Conservation (phyloP, 345 rosid genomes). For the Linum usitatissimum region DNA sequence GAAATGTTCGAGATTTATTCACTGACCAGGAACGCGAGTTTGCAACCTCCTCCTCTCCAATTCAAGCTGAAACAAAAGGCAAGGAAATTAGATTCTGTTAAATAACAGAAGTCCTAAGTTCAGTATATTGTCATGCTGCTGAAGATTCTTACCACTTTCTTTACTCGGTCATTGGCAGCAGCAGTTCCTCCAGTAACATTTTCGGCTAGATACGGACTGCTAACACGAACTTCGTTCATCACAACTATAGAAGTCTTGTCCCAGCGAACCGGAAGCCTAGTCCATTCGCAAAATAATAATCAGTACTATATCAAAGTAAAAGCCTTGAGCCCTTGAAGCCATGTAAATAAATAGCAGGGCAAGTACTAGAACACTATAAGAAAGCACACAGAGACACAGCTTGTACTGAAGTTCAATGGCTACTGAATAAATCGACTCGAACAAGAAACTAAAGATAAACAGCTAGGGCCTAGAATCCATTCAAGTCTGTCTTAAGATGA, state of each 20-base stretch:
- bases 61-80: conserved; percentile 38
- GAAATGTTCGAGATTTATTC: conserved; percentile 10
- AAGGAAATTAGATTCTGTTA: conserved; percentile 1
- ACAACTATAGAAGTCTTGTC: conserved; percentile 84
- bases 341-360: neutral
- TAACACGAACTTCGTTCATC: conserved; percentile 85
- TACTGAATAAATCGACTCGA: neutral
- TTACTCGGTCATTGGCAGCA: conserved; percentile 93
- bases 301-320: neutral
- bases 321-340: neutral
- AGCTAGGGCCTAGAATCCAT: neutral
- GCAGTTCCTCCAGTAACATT: conserved; percentile 85
- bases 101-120: neutral
- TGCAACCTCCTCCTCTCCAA: conserved; percentile 60
- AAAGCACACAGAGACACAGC: neutral
- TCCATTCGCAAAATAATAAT: neutral
- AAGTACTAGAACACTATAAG: neutral
- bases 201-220: conserved; percentile 79
- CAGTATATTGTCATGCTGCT: neutral
- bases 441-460: neutral
- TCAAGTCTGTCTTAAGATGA: neutral
- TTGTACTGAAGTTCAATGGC: neutral
- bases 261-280: conserved; percentile 97
- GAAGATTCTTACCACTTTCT: conserved; percentile 72
- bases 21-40: conserved; percentile 33